Conservation (phyloP, 2,329 filamentous ascomycete species). For the Fusarium haematococcum region DNA sequence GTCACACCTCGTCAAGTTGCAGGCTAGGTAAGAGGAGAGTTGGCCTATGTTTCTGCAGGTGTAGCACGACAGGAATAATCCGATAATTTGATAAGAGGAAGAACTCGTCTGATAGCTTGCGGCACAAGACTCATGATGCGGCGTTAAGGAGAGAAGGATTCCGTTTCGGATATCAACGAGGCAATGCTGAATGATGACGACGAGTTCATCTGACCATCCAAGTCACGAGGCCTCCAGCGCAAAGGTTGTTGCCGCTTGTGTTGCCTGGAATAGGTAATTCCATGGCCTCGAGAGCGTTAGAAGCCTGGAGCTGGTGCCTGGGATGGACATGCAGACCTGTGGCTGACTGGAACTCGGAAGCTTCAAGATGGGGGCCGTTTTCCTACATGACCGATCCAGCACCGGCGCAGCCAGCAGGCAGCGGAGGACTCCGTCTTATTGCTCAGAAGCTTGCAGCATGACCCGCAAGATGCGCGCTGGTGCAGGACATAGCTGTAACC, state of each 20-base stretch:
- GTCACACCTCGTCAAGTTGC: slow-evolving; percentile 3
- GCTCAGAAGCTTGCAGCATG: neutral
- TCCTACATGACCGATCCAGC: neutral
- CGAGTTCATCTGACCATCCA: slow-evolving; percentile 24
- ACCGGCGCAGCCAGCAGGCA: neutral
- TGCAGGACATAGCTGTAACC: slow-evolving; percentile 8
- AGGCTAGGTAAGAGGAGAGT: neutral
- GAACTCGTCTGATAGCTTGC: neutral
- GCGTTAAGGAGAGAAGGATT: neutral
- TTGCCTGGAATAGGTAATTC: slow-evolving; percentile 18
- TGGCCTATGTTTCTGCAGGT: neutral
- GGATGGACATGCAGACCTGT: slow-evolving; percentile 20
- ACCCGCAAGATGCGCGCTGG: slow-evolving; percentile 7
- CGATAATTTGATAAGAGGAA: slow-evolving; percentile 4
- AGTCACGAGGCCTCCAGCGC: slow-evolving; percentile 32
- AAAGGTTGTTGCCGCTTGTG: slow-evolving; percentile 25
- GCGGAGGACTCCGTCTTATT: neutral
- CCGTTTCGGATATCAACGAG: slow-evolving; percentile 6
- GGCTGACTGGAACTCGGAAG: slow-evolving; percentile 35
- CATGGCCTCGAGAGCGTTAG: slow-evolving; percentile 13
- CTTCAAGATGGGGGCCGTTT: slow-evolving; percentile 26
- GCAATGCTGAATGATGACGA: slow-evolving; percentile 28
- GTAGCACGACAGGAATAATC: neutral
- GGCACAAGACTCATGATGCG: slow-evolving; percentile 11
- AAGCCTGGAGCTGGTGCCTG: slow-evolving; percentile 35